A percentile compares a stretch with the other conserved stretches of the same genome.
phyloP scores from a whole-genome alignment of 1,284 basidiomycete species.

The Leccinum angustisporum region DNA sequence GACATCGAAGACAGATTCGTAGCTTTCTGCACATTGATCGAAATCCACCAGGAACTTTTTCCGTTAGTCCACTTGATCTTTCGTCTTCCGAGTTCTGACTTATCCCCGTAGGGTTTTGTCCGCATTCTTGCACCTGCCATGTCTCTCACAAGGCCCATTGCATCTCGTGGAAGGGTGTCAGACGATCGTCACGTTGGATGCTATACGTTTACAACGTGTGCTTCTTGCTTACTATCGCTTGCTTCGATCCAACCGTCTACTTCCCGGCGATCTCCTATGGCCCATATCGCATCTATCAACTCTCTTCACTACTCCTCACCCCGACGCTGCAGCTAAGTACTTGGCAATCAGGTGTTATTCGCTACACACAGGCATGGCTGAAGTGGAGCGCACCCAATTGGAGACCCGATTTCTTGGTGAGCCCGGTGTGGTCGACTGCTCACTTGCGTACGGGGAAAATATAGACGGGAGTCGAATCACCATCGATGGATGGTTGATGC shows the following conservation, averaged over 20 bases:
- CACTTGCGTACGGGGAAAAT: conserved; percentile 48
- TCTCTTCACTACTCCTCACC: conserved; percentile 56
- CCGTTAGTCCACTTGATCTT: conserved; percentile 52
- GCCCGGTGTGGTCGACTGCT: conserved; percentile 54
- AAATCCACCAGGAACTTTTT: conserved; percentile 72
- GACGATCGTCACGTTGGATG: conserved; percentile 37
- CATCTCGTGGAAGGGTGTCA: conserved; percentile 38
- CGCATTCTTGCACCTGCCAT: conserved; percentile 45
- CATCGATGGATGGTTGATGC: conserved; percentile 80
- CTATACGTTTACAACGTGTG: conserved; percentile 56
- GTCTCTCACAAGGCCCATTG: conserved; percentile 57
- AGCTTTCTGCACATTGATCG: conserved; percentile 61
- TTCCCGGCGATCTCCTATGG: conserved; percentile 68
- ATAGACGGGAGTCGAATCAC: conserved; percentile 42
- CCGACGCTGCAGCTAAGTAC: conserved; percentile 64
- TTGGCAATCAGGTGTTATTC: conserved; percentile 79
- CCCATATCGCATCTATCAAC: conserved; percentile 56
- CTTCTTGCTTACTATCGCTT: conserved; percentile 83
- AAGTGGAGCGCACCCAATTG: conserved; percentile 66
- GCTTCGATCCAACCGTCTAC: conserved; percentile 66
- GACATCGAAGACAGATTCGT: conserved; percentile 53
- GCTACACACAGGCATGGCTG: conserved; percentile 73
- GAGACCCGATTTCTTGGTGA: conserved; percentile 64
- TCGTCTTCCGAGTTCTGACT: neutral
- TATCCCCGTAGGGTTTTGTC: conserved; percentile 46